A percentile compares a stretch with the other conserved stretches of the same genome.
Evolutionary conservation across 108 stramenopile genomes (phyloP).

Genomic region (Phaeodactylum tricornutum): DNA sequence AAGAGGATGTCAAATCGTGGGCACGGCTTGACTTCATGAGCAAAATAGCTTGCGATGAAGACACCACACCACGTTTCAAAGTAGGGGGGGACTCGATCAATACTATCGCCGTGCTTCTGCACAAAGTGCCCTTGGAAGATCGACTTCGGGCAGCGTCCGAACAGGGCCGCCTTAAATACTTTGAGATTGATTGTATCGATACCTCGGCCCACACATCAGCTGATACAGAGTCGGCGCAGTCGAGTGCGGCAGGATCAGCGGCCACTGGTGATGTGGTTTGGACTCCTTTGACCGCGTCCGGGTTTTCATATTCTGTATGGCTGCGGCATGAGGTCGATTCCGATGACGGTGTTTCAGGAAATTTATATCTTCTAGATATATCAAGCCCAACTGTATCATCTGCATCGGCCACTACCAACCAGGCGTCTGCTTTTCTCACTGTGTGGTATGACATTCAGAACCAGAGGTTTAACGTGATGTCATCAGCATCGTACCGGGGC

Average conservation of each 20-base stretch:
- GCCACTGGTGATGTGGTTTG: slow-evolving; percentile 42
- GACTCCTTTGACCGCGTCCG: slow-evolving; percentile 54
- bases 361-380: slow-evolving; percentile 64
- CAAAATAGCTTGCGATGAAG: no score
- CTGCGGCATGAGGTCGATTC: slow-evolving; percentile 41
- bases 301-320: slow-evolving; percentile 77
- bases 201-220: slow-evolving; percentile 36
- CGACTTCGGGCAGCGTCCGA: slow-evolving; percentile 66
- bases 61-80: no score
- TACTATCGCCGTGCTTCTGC: slow-evolving; percentile 61
- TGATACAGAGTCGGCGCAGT: slow-evolving; percentile 30
- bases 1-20: no score
- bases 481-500: slow-evolving; percentile 42
- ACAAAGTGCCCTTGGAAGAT: slow-evolving; percentile 67
- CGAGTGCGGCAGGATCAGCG: slow-evolving; percentile 28
- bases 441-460: slow-evolving; percentile 68
- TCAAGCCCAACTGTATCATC: slow-evolving; percentile 41
- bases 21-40: no score
- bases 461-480: slow-evolving; percentile 61
- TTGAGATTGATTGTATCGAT: slow-evolving; percentile 69
- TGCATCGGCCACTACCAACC: slow-evolving; percentile 23
- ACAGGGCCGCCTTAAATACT: slow-evolving; percentile 56
- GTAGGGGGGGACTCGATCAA: slow-evolving; percentile 77
- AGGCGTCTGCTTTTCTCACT: slow-evolving; percentile 44
- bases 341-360: slow-evolving; percentile 40